A percentile compares a stretch with the other conserved stretches of the same genome.
phyloP scores from a whole-genome alignment of 2,329 filamentous ascomycete genomes.

The Chrysoporthe austroafricana region DNA sequence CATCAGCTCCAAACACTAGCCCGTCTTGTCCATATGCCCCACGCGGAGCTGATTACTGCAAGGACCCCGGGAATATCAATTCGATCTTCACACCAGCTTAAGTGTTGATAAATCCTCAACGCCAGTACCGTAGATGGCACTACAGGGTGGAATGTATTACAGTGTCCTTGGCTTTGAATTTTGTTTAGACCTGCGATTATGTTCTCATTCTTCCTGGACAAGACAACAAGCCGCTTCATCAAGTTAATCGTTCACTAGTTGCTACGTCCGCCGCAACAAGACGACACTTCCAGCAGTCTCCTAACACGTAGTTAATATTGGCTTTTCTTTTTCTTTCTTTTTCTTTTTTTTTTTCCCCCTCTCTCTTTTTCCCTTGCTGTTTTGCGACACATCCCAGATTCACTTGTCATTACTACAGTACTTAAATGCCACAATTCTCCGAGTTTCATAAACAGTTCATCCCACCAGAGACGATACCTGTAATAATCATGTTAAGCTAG shows the following conservation, averaged over 20 bases:
- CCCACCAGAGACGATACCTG: too few relatives aligned
- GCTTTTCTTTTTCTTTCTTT: not conserved
- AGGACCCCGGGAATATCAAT: not conserved
- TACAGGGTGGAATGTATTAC: not conserved
- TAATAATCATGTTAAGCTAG: too few relatives aligned
- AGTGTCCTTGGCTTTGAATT: not conserved
- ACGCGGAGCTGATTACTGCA: not conserved
- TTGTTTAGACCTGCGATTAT: not conserved
- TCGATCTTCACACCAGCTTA: not conserved
- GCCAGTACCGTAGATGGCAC: not conserved
- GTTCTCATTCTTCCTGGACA: not conserved
- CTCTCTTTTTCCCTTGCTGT: too few relatives aligned
- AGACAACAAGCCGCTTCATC: not conserved
- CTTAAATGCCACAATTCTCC: too few relatives aligned
- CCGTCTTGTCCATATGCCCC: not conserved
- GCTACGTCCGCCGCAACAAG: not conserved
- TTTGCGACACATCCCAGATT: not conserved
- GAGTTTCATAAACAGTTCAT: too few relatives aligned
- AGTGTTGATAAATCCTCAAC: not conserved
- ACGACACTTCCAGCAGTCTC: not conserved
- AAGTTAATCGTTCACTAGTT: not conserved
- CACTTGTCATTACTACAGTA: too few relatives aligned
- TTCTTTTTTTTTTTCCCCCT: not conserved
- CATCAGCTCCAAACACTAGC: not conserved
- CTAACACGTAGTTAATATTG: not conserved